Conservation (phyloP, 352 stramenopile genomes). For the Salisapilia sapeloensis region DNA sequence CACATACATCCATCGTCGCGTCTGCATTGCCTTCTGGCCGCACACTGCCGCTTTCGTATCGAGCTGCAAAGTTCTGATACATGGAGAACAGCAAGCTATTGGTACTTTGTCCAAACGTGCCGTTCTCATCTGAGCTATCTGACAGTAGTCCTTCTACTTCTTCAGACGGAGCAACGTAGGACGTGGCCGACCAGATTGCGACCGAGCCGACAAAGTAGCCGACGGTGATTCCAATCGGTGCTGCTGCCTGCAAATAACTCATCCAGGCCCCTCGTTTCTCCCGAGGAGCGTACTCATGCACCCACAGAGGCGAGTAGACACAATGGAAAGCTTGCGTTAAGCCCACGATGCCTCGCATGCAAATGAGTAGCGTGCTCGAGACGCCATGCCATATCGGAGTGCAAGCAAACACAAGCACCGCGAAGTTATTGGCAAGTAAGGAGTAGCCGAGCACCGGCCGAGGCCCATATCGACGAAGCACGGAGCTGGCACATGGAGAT, state of each 20-base stretch:
- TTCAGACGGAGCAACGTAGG: too few relatives aligned
- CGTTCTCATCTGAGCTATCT: too few relatives aligned
- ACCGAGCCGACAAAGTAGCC: conserved; percentile 65
- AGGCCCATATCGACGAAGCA: conserved; percentile 64
- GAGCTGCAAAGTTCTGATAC: too few relatives aligned
- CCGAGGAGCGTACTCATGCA: conserved; percentile 70
- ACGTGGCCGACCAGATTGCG: conserved; percentile 44
- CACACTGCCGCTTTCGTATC: too few relatives aligned
- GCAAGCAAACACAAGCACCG: conserved; percentile 52
- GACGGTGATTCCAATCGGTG: conserved; percentile 57
- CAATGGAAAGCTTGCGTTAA: conserved; percentile 70
- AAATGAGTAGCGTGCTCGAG: conserved; percentile 63
- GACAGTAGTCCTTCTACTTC: too few relatives aligned
- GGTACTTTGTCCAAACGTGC: too few relatives aligned
- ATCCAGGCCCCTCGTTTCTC: conserved; percentile 60
- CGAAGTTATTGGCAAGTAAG: conserved; percentile 63
- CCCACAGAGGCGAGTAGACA: conserved; percentile 75
- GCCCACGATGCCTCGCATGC: conserved; percentile 47
- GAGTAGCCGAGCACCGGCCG: conserved; percentile 45
- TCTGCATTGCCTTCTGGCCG: too few relatives aligned
- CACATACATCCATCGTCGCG: conserved; percentile 33
- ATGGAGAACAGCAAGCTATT: too few relatives aligned
- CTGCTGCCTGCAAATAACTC: conserved; percentile 67
- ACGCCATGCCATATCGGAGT: conserved; percentile 37
- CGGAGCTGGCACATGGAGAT: conserved; percentile 59